Evolutionary conservation across 495 filamentous ascomycete species (phyloP), one percentile per base, ranked within the genome.

Genomic region (Penicillium egyptiacum): DNA sequence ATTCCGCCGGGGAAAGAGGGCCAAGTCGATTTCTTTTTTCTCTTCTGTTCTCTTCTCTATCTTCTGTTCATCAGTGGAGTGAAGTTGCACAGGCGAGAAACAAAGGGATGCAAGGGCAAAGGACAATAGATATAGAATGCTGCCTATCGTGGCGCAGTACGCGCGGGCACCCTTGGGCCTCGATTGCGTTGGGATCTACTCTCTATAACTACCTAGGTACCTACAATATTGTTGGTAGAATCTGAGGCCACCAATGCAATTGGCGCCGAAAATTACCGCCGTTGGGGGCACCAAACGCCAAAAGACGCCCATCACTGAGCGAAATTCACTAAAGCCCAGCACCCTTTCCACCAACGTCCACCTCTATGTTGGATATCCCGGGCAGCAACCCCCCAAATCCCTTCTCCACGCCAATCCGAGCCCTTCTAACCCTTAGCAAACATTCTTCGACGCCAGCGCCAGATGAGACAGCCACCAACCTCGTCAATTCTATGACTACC

Each of bases 81-180:
- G 4, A 28, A 53, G 50, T 53, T 42, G 25, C 39, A 31, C 25
- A 31, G 41, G 35, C 35, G 19, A n/a, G 17, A 52, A 41, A 25
- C 48, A 53, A 55, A 61, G 44, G 33, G 51, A 68, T 30, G 62
- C 59, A 64, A 67, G 63, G 60, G 58, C 43, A 44, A 50, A 40
- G 54, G 8, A 35, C 31, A 16, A 49, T n/a, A 8, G 11, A 20
- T 9, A 42, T 30, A 53, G 14, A 55, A 47, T 50, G 59, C 52
- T 65, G 65, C 62, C 64, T 63, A 57, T 51, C 41, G 62, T 63
- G 64, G 60, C 65, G 62, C 56, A 62, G 65, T 61, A 39, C 58
- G 58, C 50, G 58, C 50, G 55, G 64, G 61, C 55, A 33, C 30
- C 20, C 45, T 50, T 31, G 12, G 39, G 23, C 25, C 26, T 44